Percentiles rank a stretch among this genome's conserved stretches.
phyloP scores from a whole-genome alignment of 2,329 filamentous ascomycete species.

The Botryotinia globosa region DNA sequence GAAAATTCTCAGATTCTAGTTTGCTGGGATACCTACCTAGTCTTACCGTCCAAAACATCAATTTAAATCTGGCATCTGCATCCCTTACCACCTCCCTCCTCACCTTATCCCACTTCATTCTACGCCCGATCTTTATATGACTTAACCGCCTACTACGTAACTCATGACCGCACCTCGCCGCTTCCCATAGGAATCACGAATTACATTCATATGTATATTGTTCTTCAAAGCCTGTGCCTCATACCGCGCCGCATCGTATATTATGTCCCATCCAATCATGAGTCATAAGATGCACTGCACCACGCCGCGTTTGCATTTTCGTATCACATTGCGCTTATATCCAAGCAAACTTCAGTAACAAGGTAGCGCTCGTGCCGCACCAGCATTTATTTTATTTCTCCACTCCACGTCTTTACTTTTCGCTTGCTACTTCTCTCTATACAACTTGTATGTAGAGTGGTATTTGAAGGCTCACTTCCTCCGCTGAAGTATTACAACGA shows the following conservation, averaged over 20 bases:
- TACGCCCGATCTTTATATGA: not conserved
- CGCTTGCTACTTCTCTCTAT: not conserved
- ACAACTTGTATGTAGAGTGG: not conserved
- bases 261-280: not conserved
- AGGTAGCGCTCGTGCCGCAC: not conserved
- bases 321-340: not conserved
- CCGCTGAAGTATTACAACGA: not conserved
- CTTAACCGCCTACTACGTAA: not conserved
- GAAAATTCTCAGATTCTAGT: not conserved
- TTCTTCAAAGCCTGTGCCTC: not conserved
- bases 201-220: not conserved
- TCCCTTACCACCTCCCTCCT: not conserved
- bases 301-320: not conserved
- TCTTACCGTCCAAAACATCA: not conserved
- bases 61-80: not conserved
- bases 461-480: not conserved
- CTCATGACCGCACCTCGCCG: not conserved
- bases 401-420: not conserved
- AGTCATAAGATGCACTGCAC: not conserved
- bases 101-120: not conserved
- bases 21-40: not conserved
- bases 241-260: not conserved
- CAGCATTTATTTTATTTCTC: not conserved
- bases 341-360: not conserved
- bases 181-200: not conserved